Conservation (phyloP, 768 basidiomycete species). For the Artomyces pyxidatus region DNA sequence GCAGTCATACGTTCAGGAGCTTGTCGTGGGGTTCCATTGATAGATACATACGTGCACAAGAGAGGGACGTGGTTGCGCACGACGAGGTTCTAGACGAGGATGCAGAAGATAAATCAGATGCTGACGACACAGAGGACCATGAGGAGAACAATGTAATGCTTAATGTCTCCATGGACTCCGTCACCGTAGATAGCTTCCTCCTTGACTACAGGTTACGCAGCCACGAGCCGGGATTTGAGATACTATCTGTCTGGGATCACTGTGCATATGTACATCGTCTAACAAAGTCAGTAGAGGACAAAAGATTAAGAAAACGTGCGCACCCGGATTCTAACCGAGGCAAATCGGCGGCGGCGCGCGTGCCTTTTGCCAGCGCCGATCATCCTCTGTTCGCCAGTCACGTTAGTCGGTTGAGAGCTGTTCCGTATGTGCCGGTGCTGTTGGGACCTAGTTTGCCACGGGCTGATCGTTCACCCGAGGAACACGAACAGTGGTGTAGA, state of each 20-base stretch:
- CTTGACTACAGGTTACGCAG: neutral
- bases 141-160: neutral
- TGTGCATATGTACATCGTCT: neutral
- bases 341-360: neutral
- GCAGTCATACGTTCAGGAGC: neutral
- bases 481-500: conserved; percentile 20
- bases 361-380: neutral
- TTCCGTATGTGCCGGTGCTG: conserved; percentile 23
- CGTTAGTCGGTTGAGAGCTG: neutral
- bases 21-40: neutral
- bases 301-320: neutral
- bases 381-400: neutral
- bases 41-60: neutral
- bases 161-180: neutral
- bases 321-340: neutral
- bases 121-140: neutral
- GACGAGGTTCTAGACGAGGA: neutral
- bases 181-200: neutral
- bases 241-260: neutral
- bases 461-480: conserved; percentile 15
- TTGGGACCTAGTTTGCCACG: conserved; percentile 29
- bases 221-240: neutral
- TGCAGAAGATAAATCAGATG: neutral
- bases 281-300: neutral
- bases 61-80: neutral